phyloP scores from a whole-genome alignment of 1,284 basidiomycete species.

The Coniferiporia weirii region DNA sequence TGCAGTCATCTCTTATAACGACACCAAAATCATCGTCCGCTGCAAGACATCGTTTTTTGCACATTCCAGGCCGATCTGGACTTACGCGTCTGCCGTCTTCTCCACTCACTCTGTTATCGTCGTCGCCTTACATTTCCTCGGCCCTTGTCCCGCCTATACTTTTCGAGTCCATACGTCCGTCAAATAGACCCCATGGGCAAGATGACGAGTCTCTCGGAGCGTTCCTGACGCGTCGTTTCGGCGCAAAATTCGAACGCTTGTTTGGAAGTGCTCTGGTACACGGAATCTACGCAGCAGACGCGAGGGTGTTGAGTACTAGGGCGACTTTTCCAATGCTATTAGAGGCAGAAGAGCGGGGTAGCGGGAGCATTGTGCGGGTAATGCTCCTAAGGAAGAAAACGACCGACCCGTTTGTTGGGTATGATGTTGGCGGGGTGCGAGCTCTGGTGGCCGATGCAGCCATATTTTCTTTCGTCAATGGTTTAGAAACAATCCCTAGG shows the following conservation, averaged over 20 bases:
- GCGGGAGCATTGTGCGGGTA: conserved; percentile 69
- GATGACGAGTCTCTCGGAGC: conserved; percentile 80
- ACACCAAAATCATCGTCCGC: conserved; percentile 64
- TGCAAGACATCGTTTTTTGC: conserved; percentile 70
- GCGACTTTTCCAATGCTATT: conserved; percentile 74
- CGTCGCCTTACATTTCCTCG: conserved; percentile 42
- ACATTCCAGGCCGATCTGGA: conserved; percentile 48
- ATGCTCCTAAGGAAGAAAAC: conserved; percentile 33
- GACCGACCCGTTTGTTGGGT: conserved; percentile 30
- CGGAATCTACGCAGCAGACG: conserved; percentile 90
- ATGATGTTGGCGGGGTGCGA: conserved; percentile 50
- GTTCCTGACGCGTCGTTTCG: conserved; percentile 77
- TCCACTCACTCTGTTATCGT: conserved; percentile 33
- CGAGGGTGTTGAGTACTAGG: conserved; percentile 67
- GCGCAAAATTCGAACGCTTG: conserved; percentile 62
- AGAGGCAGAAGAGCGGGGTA: conserved; percentile 59
- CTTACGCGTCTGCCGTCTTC: conserved; percentile 44
- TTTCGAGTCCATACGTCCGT: conserved; percentile 50
- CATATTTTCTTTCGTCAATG: conserved; percentile 78
- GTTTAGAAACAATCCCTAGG: conserved; percentile 65
- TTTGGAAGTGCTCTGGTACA: conserved; percentile 86
- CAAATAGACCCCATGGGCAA: conserved; percentile 34
- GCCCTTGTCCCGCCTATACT: conserved; percentile 51
- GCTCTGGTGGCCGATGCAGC: conserved; percentile 55
- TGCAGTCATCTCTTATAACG: conserved; percentile 55